Evolutionary conservation across 768 basidiomycete genomes (phyloP), one percentile per base, ranked within the genome.

Genomic region (Tremella yokohamensis): DNA sequence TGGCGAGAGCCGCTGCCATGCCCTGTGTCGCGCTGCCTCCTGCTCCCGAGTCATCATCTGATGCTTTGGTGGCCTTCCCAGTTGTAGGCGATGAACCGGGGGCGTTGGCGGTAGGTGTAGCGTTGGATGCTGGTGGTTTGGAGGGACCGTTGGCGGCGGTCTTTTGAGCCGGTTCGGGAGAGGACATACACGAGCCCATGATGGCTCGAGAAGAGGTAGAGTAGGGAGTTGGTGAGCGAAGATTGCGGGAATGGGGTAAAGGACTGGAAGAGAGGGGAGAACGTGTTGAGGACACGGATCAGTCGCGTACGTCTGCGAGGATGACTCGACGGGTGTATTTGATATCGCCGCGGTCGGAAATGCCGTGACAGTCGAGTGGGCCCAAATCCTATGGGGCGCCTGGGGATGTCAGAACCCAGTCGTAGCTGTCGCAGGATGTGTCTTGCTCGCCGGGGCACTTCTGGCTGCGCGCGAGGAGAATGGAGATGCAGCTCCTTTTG

Each of bases 171-270:
- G 61, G 40, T 22, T 58, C 58, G 16, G 72, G 72, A 8, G 72
- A 66, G n/a, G 72, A 74, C 52, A 69, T 65, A 58, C 72, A 74
- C 18, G 62, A 64, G 45, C 72, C 72, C 72, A 74, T 74, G 25
- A 39, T 68, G 67, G 45, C 11, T 38, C 49, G 42, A 45, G 42
- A 45, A 45, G 4, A 16, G 42, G n/a, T 45, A 15, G 7, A 18
- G 15, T 45, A 45, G 39, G n/a, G n/a, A n/a, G n/a, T 34, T 11
- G 29, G 4, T 34, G 11, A 34, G 29, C 29, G 6, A 34, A 34
- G 29, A 34, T n/a, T n/a, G n/a, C n/a, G n/a, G n/a, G n/a, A n/a
- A n/a, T n/a, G n/a, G n/a, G n/a, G n/a, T n/a, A n/a, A n/a, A 6
- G 6, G 42, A 22, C n/a, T 45, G 4, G 42, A 45, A 16, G 42